Evolutionary conservation across 306 rosid species (phyloP), one percentile per base, ranked within the genome.

Genomic region (Cucurbita maxima): DNA sequence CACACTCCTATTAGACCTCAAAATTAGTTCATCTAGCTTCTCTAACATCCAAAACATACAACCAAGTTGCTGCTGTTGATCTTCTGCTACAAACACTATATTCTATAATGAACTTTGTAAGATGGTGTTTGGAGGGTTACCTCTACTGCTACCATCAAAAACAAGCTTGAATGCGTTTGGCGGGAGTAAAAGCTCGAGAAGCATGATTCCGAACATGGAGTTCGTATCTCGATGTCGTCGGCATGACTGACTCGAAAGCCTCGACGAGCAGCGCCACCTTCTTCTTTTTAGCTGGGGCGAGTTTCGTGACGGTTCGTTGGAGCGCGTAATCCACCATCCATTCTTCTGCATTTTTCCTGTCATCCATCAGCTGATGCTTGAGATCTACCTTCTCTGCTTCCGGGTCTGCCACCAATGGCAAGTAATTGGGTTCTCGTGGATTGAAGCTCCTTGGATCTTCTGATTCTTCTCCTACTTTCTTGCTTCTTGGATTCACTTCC

Each of bases 251-350:
- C 78, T 94, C 97, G 30, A 94, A 94, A 30, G 99, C 99, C 88
- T 87, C 97, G 72, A 94, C 97, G 6, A 94, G 90, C 60, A 94
- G 83, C 19, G 99, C 95, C 58, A 91, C 99, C 79, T 89, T 91
- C 90, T 81, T 94, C 90, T 94, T 94, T 86, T 89, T 86, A 30
- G 97, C 97, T 0, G 97, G 99, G 53, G 86, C 97, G 6, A 94
- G 99, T 74, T 89, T 88, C 14, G 87, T 85, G 52, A 94, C 96
- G 1, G 81, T 83, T 71, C 79, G 85, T 34, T 88, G 88, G 8
- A 94, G 90, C 53, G 91, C 97, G 57, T 77, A 80, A 81, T 94
- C 99, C 60, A 91, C 72, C 99, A 94, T 94, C 99, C 99, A 94
- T 44, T 94, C 92, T 75, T 91, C 96, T 25, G 96, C 72, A 77